Conservation (phyloP, 768 basidiomycete genomes). For the Pleurotus pulmonarius region DNA sequence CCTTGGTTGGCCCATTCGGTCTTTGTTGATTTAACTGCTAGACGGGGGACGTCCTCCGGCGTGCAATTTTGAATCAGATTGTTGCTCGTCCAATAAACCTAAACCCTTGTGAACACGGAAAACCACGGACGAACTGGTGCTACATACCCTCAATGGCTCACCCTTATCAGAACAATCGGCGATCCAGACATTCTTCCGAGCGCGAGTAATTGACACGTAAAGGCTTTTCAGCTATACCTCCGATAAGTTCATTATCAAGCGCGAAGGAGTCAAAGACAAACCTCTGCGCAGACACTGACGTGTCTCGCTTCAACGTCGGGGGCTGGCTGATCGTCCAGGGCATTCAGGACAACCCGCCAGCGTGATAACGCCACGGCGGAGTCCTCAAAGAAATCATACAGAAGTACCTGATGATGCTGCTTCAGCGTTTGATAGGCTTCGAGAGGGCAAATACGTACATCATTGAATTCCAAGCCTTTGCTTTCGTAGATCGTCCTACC, state of each 20-base stretch:
- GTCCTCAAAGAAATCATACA: conserved; percentile 75
- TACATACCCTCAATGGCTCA: conserved; percentile 53
- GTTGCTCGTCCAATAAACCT: conserved; percentile 51
- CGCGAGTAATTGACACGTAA: conserved; percentile 70
- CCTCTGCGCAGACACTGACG: conserved; percentile 57
- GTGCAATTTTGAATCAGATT: conserved; percentile 44
- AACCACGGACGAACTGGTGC: background rate
- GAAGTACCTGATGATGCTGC: conserved; percentile 46
- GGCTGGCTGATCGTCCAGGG: conserved; percentile 19
- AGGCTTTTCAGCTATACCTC: conserved; percentile 53
- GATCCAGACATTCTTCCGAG: conserved; percentile 68
- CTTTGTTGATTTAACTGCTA: conserved; percentile 50
- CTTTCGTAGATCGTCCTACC: conserved; percentile 55
- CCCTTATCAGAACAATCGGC: conserved; percentile 55
- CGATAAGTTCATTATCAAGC: background rate
- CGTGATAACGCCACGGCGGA: conserved; percentile 46
- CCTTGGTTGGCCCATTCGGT: conserved; percentile 35
- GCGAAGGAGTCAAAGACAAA: conserved; percentile 15
- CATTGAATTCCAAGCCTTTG: conserved; percentile 67
- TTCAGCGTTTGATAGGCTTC: background rate
- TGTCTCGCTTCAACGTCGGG: conserved; percentile 33
- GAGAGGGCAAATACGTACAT: conserved; percentile 30
- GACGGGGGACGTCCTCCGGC: conserved; percentile 45
- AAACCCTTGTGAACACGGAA: background rate
- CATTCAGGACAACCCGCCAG: conserved; percentile 59